These are phyloP conservation scores for Crassisporium funariophilum DNA, from an alignment of 768 basidiomycete genomes.

Conservation along the genomic window DNA sequence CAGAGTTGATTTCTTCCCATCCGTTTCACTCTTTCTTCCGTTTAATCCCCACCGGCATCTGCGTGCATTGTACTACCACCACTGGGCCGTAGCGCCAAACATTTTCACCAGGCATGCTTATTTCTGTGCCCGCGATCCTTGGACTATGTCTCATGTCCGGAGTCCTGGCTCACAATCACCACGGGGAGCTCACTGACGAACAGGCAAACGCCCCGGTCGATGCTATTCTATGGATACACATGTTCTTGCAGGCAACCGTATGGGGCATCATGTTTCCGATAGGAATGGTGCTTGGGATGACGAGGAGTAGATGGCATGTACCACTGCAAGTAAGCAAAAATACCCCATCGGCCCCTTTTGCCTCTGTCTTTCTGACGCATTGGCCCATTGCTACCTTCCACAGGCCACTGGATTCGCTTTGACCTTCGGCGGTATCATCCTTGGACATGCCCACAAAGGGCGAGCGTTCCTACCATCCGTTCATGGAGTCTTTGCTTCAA, in stretches of 20 bases:
- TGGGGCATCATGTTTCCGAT: constrained; percentile 90
- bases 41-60: no score
- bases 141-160: constrained; percentile 17
- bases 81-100: no score
- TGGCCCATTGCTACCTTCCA: constrained; percentile 1
- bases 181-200: constrained; percentile 66
- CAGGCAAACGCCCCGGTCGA: constrained; percentile 69
- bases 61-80: no score
- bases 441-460: constrained; percentile 88
- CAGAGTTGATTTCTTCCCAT: no score
- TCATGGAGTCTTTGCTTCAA: constrained; percentile 69
- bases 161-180: constrained; percentile 60
- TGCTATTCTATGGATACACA: constrained; percentile 80
- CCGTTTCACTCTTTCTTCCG: no score
- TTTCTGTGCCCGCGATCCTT: constrained; percentile 6
- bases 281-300: constrained; percentile 76
- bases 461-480: constrained; percentile 72
- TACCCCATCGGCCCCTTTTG: neutral
- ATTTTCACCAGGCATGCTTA: constrained; percentile 6
- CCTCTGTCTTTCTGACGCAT: neutral
- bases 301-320: constrained; percentile 89
- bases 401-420: constrained; percentile 70
- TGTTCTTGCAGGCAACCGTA: constrained; percentile 70
- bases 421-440: constrained; percentile 70
- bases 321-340: constrained; percentile 70